Percentiles rank a stretch among this genome's conserved stretches.
These are phyloP conservation scores for Boletus sp. DNA, from an alignment of 768 basidiomycete species.

Conservation along the genomic window DNA sequence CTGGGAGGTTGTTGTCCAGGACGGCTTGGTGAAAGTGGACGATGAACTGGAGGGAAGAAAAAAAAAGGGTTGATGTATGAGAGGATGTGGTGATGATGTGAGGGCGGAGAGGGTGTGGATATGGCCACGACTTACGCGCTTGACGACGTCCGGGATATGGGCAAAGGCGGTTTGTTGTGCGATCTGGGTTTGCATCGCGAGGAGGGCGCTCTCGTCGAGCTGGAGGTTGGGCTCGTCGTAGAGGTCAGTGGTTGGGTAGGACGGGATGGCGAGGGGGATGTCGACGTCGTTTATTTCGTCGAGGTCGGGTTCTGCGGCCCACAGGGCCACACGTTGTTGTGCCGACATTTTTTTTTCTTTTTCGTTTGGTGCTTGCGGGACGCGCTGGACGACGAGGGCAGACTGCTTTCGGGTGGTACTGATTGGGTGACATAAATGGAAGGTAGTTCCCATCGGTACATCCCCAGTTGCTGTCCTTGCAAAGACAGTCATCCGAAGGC, in stretches of 20 bases:
- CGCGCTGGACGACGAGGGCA: neutral
- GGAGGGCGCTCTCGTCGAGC: conserved; percentile 65
- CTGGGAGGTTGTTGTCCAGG: conserved; percentile 81
- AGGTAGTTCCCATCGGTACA: conserved; percentile 18
- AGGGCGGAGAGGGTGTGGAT: neutral
- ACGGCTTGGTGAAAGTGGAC: conserved; percentile 94
- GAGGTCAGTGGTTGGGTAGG: conserved; percentile 27
- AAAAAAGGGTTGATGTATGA: neutral
- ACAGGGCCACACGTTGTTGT: conserved; percentile 65
- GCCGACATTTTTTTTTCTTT: conserved; percentile 38
- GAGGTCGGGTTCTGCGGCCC: conserved; percentile 77
- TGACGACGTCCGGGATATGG: conserved; percentile 84
- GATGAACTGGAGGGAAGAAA: conserved; percentile 62
- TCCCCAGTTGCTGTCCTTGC: no score
- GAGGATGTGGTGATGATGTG: neutral
- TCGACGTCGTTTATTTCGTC: conserved; percentile 73
- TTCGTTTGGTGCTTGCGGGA: neutral
- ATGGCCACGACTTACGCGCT: conserved; percentile 54
- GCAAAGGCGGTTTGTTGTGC: conserved; percentile 80
- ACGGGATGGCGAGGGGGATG: conserved; percentile 36
- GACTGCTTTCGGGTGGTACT: neutral
- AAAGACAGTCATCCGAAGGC: no score
- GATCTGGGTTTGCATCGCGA: conserved; percentile 80
- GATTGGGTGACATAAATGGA: conserved; percentile 1
- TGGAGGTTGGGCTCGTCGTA: conserved; percentile 46